Evolutionary conservation across 2,329 filamentous ascomycete genomes (phyloP).

Genomic region (Colletotrichum gigasporum): DNA sequence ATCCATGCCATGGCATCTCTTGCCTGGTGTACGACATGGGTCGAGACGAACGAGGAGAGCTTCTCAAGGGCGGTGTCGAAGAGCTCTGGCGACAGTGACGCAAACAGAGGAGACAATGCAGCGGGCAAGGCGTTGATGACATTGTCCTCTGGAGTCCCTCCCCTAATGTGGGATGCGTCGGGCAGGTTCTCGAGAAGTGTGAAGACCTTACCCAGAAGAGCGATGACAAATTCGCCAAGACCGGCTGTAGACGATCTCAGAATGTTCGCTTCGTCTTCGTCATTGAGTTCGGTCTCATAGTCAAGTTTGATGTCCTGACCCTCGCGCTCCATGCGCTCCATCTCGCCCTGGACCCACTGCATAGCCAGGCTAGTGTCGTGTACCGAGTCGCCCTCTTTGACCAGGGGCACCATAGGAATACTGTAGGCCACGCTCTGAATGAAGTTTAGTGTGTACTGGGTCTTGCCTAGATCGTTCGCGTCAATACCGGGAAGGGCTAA

Average conservation of each 20-base stretch:
- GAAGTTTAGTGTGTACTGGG: conserved; percentile 91
- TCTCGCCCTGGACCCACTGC: conserved; percentile 93
- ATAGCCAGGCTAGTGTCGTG: conserved; percentile 82
- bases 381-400: conserved; percentile 72
- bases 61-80: conserved; percentile 94
- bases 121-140: conserved; percentile 96
- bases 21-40: conserved; percentile 96
- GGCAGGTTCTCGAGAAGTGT: conserved; percentile 94
- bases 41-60: conserved; percentile 88
- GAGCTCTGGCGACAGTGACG: conserved; percentile 89
- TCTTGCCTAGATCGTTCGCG: conserved; percentile 97
- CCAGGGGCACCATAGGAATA: conserved; percentile 88
- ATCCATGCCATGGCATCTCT: conserved; percentile 99
- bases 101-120: conserved; percentile 88
- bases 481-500: conserved; percentile 95
- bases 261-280: conserved; percentile 88
- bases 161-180: conserved; percentile 86
- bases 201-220: conserved; percentile 93
- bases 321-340: conserved; percentile 89
- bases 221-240: conserved; percentile 90
- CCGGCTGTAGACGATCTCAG: conserved; percentile 93
- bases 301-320: conserved; percentile 87
- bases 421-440: conserved; percentile 97
- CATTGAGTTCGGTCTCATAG: conserved; percentile 82
- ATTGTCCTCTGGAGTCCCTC: conserved; percentile 93